Base-by-base conservation (phyloP, 2,329 filamentous ascomycete species). In the Xylaria sp. region DNA sequence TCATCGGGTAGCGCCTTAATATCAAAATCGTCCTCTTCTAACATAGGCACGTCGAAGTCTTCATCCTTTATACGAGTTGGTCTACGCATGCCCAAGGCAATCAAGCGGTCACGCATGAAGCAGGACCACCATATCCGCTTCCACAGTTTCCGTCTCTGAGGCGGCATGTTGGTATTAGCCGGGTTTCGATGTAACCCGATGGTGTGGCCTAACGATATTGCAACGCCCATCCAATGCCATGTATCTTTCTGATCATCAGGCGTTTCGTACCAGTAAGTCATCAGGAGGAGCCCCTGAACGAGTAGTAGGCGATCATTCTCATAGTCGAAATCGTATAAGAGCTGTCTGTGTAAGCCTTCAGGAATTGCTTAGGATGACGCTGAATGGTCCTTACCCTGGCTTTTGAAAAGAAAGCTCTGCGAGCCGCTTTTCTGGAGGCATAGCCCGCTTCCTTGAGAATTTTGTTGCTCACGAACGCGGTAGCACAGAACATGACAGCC, bases 141-240 rank as follows among this genome's bases (percentile, higher is more conserved):
- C 92, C 94, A 97, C 59, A 98, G 83, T 75, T 90, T 93, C 77
- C 94, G 92, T 75, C 92, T 91, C 61, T 88, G 85, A 2, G 83
- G 80, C 47, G 92, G 87, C 87, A 97, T 93, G 73, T 88, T 90
- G 8, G 92, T 93, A 65, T 90, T 91, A 21, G 82, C 83, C 1
- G 94, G 93, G 75, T 97, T 93, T 70, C 94, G 92, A 80, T 98
- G 94, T 19, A 98, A 85, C 5, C 95, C 94, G 71, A 98, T 97
- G 12, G 94, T 97, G 79, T 97, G 93, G 61, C 94, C 94, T 55
- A 98, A 84, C 12, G 94, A 97, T 68, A 97, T 93, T 50, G 94
- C 95, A 45, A 98, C 93, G 19, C 95, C 95, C 93, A 98, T 97
- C 95, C 94, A 98, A 78, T 98, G 94, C 93, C 95, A 98, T 54